These are phyloP conservation scores for Salpingoeca rosetta DNA, from an alignment of 78 protist genomes.

Conservation along the genomic window DNA sequence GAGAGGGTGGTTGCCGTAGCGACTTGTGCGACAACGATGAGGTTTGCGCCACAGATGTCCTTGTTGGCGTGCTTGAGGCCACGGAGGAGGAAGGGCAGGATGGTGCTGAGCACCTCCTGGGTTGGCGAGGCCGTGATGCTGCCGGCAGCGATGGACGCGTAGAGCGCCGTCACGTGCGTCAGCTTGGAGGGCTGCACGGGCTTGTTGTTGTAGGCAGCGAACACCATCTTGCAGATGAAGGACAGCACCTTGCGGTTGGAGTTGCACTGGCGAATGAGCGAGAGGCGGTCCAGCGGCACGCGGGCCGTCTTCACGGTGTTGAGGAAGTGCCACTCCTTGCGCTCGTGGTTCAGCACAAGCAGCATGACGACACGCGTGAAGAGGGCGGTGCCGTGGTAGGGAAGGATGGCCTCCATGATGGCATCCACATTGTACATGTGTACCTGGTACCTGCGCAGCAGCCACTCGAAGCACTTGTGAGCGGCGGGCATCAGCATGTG, in stretches of 20 bases:
- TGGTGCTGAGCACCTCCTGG: background rate
- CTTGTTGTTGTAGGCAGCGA: background rate
- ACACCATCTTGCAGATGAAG: background rate
- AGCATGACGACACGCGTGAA: conserved; percentile 43
- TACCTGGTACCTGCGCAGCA: conserved; percentile 46
- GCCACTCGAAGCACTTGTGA: conserved; percentile 57
- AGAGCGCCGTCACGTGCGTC: background rate
- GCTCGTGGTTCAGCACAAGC: conserved; percentile 10
- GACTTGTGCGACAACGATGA: background rate
- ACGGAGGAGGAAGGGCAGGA: background rate
- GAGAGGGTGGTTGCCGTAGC: background rate
- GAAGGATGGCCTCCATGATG: conserved; percentile 29
- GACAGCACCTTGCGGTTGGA: background rate
- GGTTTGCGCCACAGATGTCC: background rate
- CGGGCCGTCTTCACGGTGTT: background rate
- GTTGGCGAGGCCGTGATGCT: background rate
- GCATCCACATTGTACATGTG: conserved; percentile 40
- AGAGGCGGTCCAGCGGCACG: background rate
- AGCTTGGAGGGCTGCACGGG: background rate
- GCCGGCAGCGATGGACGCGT: background rate
- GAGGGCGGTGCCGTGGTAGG: conserved; percentile 51
- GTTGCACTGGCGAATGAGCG: background rate
- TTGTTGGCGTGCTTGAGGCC: background rate
- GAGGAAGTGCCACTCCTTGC: background rate
- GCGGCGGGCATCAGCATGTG: conserved; percentile 40